These are phyloP conservation scores for Pseudofabraea citricarpa DNA, from an alignment of 2,329 filamentous ascomycete species.

Conservation along the genomic window DNA sequence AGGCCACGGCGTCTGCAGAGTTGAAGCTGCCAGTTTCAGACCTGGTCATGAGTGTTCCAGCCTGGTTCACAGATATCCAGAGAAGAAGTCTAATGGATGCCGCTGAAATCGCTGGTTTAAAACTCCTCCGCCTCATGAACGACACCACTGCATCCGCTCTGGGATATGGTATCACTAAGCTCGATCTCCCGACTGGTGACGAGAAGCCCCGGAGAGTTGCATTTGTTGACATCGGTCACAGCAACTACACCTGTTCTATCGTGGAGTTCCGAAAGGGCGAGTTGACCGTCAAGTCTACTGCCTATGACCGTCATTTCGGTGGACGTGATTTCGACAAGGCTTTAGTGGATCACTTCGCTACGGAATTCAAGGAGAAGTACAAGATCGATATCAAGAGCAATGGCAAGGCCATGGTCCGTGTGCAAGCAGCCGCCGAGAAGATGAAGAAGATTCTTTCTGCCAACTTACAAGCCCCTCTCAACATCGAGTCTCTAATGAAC, in stretches of 20 bases:
- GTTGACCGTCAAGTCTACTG: conserved; percentile 85
- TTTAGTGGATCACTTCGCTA: conserved; percentile 87
- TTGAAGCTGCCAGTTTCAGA: conserved; percentile 88
- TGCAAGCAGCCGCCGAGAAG: conserved; percentile 88
- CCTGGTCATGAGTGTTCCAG: conserved; percentile 87
- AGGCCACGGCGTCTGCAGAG: conserved; percentile 80
- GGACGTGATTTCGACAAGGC: conserved; percentile 96
- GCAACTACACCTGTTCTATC: conserved; percentile 89
- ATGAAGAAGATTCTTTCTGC: conserved; percentile 97
- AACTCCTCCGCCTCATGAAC: conserved; percentile 91
- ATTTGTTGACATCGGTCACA: conserved; percentile 94
- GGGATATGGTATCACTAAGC: conserved; percentile 96
- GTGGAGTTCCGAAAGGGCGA: conserved; percentile 98
- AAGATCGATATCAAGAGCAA: conserved; percentile 93
- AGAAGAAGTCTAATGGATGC: conserved; percentile 86
- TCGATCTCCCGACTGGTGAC: conserved; percentile 81
- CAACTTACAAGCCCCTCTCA: conserved; percentile 87
- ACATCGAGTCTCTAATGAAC: conserved; percentile 98
- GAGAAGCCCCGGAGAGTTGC: conserved; percentile 88
- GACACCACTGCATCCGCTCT: conserved; percentile 95
- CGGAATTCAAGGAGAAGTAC: conserved; percentile 96
- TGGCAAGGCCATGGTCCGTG: conserved; percentile 82
- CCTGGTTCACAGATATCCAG: conserved; percentile 96
- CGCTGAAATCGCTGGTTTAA: conserved; percentile 87
- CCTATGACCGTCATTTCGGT: conserved; percentile 94